Evolutionary conservation across 2,329 filamentous ascomycete species (phyloP).

Genomic region (Didymella arachidicola): DNA sequence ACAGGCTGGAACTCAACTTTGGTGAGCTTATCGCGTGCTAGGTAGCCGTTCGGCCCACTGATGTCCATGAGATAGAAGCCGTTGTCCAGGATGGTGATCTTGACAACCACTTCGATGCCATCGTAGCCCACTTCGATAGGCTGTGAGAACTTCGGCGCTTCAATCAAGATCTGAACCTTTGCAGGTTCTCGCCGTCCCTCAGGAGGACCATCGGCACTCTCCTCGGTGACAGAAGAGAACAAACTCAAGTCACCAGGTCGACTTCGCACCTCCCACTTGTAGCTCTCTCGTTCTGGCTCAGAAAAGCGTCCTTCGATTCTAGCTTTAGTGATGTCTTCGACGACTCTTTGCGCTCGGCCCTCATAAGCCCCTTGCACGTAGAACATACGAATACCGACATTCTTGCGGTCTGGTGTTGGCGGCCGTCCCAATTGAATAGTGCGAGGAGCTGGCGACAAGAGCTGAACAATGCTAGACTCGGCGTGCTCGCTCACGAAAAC

Average conservation of each 20-base stretch:
- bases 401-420: conserved; percentile 42
- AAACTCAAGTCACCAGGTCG: conserved; percentile 63
- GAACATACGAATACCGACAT: conserved; percentile 59
- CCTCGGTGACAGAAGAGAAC: conserved; percentile 75
- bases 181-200: conserved; percentile 73
- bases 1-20: conserved; percentile 76
- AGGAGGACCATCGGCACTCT: conserved; percentile 67
- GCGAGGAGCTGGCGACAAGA: conserved; percentile 63
- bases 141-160: conserved; percentile 71
- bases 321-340: conserved; percentile 87
- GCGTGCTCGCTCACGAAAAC: conserved; percentile 73
- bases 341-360: conserved; percentile 75
- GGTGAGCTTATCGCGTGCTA: conserved; percentile 77
- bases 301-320: conserved; percentile 84
- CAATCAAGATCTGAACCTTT: conserved; percentile 74
- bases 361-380: conserved; percentile 78
- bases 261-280: conserved; percentile 80
- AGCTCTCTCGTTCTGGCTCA: conserved; percentile 81
- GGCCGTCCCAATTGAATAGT: conserved; percentile 40
- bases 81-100: conserved; percentile 65
- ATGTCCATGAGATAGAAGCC: conserved; percentile 65
- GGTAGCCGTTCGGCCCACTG: conserved; percentile 72
- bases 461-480: conserved; percentile 71
- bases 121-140: conserved; percentile 52
- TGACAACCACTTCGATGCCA: conserved; percentile 74